Base-by-base conservation (phyloP, 441 rosid genomes). In the Brassica balearica region DNA sequence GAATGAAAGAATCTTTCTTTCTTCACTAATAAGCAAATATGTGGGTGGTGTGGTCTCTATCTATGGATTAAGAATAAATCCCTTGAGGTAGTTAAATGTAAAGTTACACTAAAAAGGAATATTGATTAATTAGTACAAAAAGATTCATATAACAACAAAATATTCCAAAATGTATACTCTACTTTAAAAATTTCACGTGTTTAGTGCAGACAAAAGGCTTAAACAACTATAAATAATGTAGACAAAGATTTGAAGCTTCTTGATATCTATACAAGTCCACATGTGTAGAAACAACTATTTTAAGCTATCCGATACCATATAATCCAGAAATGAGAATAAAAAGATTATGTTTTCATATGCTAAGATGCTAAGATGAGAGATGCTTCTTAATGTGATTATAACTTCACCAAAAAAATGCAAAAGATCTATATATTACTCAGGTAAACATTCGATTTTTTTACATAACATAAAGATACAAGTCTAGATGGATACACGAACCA, bases 11-110 rank as follows among this genome's bases (percentile, higher is more conserved):
- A 76, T 75, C 80, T 71, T 2, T 60, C 19, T 80, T 80, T 27
- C 83, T 76, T 80, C 80, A 60, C 70, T 72, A 61, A 10, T 81
- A 81, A 68, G 81, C 77, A 76, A 61, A 19, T 15, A 71, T 1
- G 34, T 71, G 55, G 36, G 74, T 71, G 81, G 77, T 62, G 77
- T 62, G 78, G 78, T 76, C 83, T 81, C 46, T 53, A 19, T 71
- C 41, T 71, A 61, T 2, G 77, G 74, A 72, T 71, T 72, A 76
- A 72, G 83, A 80, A 80, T 80, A 80, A 15, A 67, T 80, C 80
- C 83, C 80, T 80, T 66, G 15, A 8, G 14, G 61, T 71, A 59
- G 20, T 80, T 80, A 66, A 72, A 71, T 71, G 60, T 71, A 76
- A 76, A 76, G 70, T 27, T 71, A 60, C 38, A 8, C 48, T 76